Base-by-base conservation (phyloP, 1,284 basidiomycete species). In the Sporisorium iseilematis-ciliati region DNA sequence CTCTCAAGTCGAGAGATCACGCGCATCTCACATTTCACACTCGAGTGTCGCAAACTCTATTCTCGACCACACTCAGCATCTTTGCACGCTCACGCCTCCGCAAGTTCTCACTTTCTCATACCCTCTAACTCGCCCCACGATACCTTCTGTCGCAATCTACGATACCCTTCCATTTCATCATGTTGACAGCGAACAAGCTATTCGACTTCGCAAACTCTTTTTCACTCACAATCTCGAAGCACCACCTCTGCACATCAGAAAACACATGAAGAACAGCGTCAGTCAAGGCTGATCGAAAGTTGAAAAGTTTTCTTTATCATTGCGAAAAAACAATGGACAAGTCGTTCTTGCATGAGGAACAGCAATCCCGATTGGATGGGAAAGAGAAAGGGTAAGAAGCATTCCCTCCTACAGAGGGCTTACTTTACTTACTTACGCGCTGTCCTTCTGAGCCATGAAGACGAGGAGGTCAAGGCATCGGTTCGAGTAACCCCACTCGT, bases 401-500 rank as follows among this genome's bases (percentile, higher is more conserved):
- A 51, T 29, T 21, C 33, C 21, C 35, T 35, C 23, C 35, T 14
- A 18, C 2, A 21, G 40, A 21, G 40, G 21, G 11, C 20, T 29
- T 45, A 55, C 54, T 46, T 46, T 54, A 58, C 70, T 65, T 75
- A 78, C 82, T 75, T 80, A 83, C 82, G 82, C 79, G 53, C 65
- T 65, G 73, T 80, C 79, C 79, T 80, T 90, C 88, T 90, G 89
- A 75, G 95, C 93, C 80, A 91, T 91, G 88, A 88, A 93, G 78
- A 91, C 88, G 85, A 97, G 88, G 73, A 98, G 90, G 88, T 98
- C 96, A 87, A 92, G 91, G 71, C 97, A 95, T 86, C 96, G 92
- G 87, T 89, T 91, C 61, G 94, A 97, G 92, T 98, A 98, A 56
- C 94, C 93, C 92, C 92, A 95, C 88, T 95, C 93, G 87, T 94